Conservation (phyloP, 805 yeast genomes). For the Wickerhamomyces chaumierensis region DNA sequence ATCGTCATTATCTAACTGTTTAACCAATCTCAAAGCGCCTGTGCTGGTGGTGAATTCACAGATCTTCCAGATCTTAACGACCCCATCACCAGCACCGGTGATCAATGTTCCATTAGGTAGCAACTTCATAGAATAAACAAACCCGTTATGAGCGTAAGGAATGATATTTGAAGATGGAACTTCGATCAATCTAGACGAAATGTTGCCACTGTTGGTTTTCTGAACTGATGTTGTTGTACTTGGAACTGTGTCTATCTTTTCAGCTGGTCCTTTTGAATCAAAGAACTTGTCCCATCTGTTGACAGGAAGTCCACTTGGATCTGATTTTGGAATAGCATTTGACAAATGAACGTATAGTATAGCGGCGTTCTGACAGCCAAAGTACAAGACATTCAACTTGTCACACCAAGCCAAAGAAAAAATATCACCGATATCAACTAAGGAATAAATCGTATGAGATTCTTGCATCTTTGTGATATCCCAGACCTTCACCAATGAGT, state of each 20-base stretch:
- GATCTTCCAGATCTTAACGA: conserved; percentile 69
- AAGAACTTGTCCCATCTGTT: conserved; percentile 74
- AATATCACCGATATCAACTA: conserved; percentile 87
- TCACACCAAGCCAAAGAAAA: conserved; percentile 71
- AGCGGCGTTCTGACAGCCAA: conserved; percentile 91
- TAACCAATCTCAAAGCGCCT: conserved; percentile 15
- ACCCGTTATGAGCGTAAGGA: conserved; percentile 86
- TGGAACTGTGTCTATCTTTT: conserved; percentile 22
- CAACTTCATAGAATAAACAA: conserved; percentile 53
- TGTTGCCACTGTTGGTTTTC: too few species aligned
- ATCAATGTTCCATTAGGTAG: conserved; percentile 29
- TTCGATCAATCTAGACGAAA: conserved; percentile 37
- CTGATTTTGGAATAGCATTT: conserved; percentile 17
- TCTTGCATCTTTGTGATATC: conserved; percentile 36
- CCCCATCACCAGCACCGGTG: conserved; percentile 88
- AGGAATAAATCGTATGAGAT: conserved; percentile 68
- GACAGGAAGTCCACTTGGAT: conserved; percentile 38
- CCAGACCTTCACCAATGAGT: conserved; percentile 84
- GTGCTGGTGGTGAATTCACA: conserved; percentile 8
- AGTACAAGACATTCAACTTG: conserved; percentile 46
- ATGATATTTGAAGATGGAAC: conserved; percentile 56
- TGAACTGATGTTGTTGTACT: conserved; percentile 1
- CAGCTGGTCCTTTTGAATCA: conserved; percentile 84
- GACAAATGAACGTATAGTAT: conserved; percentile 54
- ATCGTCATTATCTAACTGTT: conserved; percentile 48